A percentile compares a stretch with the other conserved stretches of the same genome.
These are phyloP conservation scores for Tolypocladium endophyticum DNA, from an alignment of 2,329 filamentous ascomycete genomes.

Conservation along the genomic window DNA sequence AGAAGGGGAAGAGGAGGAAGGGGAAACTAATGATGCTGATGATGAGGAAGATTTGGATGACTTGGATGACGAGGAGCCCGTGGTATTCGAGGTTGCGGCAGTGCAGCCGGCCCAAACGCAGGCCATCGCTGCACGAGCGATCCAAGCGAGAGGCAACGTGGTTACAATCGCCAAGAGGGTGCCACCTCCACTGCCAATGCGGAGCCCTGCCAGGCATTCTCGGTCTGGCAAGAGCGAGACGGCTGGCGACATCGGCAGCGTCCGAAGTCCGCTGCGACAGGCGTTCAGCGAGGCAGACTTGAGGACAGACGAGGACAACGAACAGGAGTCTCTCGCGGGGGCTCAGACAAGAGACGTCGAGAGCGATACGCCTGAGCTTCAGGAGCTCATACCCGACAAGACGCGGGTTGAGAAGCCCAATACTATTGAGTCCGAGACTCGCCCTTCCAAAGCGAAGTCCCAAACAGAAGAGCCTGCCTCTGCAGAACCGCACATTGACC, in stretches of 20 bases:
- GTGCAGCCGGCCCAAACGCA: slow-evolving; percentile 43
- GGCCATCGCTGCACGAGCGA: slow-evolving; percentile 52
- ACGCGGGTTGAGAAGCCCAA: neutral
- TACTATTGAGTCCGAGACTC: neutral
- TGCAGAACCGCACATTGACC: neutral
- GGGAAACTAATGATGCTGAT: slow-evolving; percentile 20
- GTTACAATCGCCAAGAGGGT: slow-evolving; percentile 77
- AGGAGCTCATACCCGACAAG: neutral
- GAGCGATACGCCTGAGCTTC: neutral
- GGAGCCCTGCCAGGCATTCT: slow-evolving; percentile 60
- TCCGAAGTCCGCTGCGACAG: slow-evolving; percentile 40
- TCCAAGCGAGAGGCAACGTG: slow-evolving; percentile 64
- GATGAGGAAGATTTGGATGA: slow-evolving; percentile 34
- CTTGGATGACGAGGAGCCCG: slow-evolving; percentile 49
- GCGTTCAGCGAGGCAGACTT: slow-evolving; percentile 30
- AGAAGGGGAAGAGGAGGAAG: slow-evolving; percentile 11
- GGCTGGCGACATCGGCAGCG: slow-evolving; percentile 46
- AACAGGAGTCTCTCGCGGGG: slow-evolving; percentile 1
- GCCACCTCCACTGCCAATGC: slow-evolving; percentile 65
- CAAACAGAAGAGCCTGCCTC: neutral
- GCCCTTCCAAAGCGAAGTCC: neutral
- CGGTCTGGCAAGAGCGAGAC: slow-evolving; percentile 40
- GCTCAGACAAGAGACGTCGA: neutral
- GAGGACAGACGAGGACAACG: slow-evolving; percentile 10
- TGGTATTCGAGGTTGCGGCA: slow-evolving; percentile 58